phyloP scores from a whole-genome alignment of 495 filamentous ascomycete genomes.

The Halenospora varia region DNA sequence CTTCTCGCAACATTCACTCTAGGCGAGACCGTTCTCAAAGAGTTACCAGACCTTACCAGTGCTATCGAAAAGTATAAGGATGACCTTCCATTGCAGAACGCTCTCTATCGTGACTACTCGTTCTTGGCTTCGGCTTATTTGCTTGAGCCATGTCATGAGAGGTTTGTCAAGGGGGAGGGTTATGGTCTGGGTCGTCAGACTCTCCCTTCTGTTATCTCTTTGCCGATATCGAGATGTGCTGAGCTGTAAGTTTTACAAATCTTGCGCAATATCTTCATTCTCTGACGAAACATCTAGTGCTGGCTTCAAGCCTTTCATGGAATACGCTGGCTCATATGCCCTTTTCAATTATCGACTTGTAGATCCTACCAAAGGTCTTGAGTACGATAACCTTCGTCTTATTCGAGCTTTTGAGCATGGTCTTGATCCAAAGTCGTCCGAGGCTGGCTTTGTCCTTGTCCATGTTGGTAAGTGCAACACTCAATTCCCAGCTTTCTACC shows the following conservation, averaged over 20 bases:
- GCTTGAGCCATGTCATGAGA: slow-evolving; percentile 88
- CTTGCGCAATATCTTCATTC: neutral
- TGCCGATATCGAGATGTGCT: slow-evolving; percentile 74
- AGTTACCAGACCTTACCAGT: slow-evolving; percentile 70
- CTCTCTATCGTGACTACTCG: slow-evolving; percentile 83
- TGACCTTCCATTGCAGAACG: slow-evolving; percentile 73
- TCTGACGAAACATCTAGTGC: slow-evolving; percentile 32
- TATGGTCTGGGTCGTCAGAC: slow-evolving; percentile 73
- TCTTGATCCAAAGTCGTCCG: slow-evolving; percentile 78
- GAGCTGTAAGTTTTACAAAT: slow-evolving; percentile 58
- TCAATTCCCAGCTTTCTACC: no score
- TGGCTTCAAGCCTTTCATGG: slow-evolving; percentile 86
- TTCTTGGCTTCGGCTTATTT: slow-evolving; percentile 86
- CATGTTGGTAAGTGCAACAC: no score
- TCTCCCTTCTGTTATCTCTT: slow-evolving; percentile 64
- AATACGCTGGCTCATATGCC: slow-evolving; percentile 87
- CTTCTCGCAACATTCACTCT: slow-evolving; percentile 69
- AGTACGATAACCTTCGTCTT: slow-evolving; percentile 75
- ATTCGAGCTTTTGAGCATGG: slow-evolving; percentile 88
- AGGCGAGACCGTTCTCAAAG: slow-evolving; percentile 59
- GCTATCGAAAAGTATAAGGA: slow-evolving; percentile 63
- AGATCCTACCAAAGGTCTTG: slow-evolving; percentile 59
- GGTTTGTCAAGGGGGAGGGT: slow-evolving; percentile 57
- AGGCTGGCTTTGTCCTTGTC: slow-evolving; percentile 84
- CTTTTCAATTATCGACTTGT: slow-evolving; percentile 82